Evolutionary conservation across 2,329 filamentous ascomycete species (phyloP), one percentile per base, ranked within the genome.

Genomic region (Trichoderma koningiopsis): DNA sequence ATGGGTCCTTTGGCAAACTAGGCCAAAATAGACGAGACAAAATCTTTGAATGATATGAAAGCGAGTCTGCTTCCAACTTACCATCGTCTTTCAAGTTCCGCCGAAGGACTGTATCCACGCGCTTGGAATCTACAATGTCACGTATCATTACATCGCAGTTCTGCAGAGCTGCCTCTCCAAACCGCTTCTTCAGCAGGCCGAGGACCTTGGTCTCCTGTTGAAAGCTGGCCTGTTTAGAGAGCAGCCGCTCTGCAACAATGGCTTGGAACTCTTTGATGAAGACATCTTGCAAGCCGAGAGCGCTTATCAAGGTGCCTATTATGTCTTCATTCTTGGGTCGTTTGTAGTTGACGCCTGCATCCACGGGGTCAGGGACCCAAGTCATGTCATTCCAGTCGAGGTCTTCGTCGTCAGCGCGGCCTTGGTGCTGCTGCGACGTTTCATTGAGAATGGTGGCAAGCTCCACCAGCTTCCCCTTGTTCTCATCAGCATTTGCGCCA

Each of bases 71-170:
- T 62, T 72, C 72, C 2, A 70, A 35, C 11, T 70, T 69, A 2
- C 71, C 68, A 16, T 68, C 49, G 43, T 59, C 68, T 3, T 64
- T 72, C 27, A 80, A 70, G 69, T 76, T 78, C 68, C 84, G 85
- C 53, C 88, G 84, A 58, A 97, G 88, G 14, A 86, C 83, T 8
- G 84, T 81, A 76, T 97, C 92, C 70, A 96, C 88, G 53, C 88
- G 86, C 71, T 86, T 86, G 1, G 94, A 97, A 76, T 97, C 94
- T 72, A 92, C 87, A 43, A 98, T 92, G 77, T 99, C 96, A 72
- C 91, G 92, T 69, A 99, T 87, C 96, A 99, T 99, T 75, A 99
- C 96, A 77, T 99, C 95, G 79, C 94, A 97, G 60, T 92, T 92
- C 77, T 98, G 96, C 57, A 99, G 83, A 19, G 93, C 89, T 33